Percentiles rank a stretch among this genome's conserved stretches.
These are phyloP conservation scores for Neurospora tetraspora DNA, from an alignment of 495 filamentous ascomycete genomes.

Conservation along the genomic window DNA sequence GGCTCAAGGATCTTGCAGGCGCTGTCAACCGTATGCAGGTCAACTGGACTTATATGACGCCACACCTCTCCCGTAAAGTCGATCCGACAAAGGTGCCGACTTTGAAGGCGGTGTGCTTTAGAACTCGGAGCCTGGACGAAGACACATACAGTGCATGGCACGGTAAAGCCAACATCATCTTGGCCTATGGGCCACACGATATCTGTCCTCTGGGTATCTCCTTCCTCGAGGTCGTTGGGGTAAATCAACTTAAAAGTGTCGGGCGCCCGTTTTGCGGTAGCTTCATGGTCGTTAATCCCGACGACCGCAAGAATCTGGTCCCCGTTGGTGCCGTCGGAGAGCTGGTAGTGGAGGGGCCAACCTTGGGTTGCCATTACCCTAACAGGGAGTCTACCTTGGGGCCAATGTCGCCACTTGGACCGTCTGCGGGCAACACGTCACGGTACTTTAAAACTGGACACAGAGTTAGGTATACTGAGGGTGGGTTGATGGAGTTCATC, in stretches of 20 bases:
- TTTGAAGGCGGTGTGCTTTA: conserved; percentile 35
- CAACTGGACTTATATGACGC: conserved; percentile 41
- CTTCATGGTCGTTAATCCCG: conserved; percentile 37
- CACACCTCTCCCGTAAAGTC: conserved; percentile 33
- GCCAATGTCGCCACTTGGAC: conserved; percentile 15
- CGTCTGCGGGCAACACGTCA: conserved; percentile 4
- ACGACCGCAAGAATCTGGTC: conserved; percentile 37
- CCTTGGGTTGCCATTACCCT: conserved; percentile 26
- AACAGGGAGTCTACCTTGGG: conserved; percentile 21
- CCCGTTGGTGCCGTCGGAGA: conserved; percentile 39
- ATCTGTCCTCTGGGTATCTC: conserved; percentile 36
- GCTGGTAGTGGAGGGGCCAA: conserved; percentile 37
- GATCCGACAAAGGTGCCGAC: conserved; percentile 26
- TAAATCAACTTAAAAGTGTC: conserved; percentile 29
- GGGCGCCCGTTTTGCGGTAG: conserved; percentile 33
- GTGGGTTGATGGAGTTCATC: conserved; percentile 36
- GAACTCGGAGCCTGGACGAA: conserved; percentile 30
- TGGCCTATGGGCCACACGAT: conserved; percentile 36
- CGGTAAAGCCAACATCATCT: conserved; percentile 31
- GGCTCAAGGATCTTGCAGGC: conserved; percentile 24
- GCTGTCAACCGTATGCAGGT: conserved; percentile 37
- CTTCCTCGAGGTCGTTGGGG: conserved; percentile 28
- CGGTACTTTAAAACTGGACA: conserved; percentile 35
- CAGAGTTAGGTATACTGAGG: conserved; percentile 32
- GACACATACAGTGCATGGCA: conserved; percentile 34